Percentiles rank a stretch among this genome's conserved stretches.
Evolutionary conservation across 2,329 filamentous ascomycete species (phyloP).

Genomic region (Ascochyta viciae-villosae): DNA sequence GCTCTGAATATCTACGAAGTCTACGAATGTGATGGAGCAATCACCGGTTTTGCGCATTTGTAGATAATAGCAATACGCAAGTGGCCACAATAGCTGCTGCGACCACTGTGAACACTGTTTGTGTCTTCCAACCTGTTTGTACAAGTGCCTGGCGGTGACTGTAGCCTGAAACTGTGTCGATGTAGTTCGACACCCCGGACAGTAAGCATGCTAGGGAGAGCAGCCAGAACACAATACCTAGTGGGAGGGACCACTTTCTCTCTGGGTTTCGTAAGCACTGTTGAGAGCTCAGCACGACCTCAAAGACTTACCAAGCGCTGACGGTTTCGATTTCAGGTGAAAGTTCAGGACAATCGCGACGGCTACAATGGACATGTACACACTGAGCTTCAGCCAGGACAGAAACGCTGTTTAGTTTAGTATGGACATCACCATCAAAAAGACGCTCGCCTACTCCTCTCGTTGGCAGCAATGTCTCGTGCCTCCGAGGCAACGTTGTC

Average conservation of each 20-base stretch:
- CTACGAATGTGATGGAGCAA: slow-evolving; percentile 6
- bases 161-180: slow-evolving; percentile 83
- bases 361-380: slow-evolving; percentile 90
- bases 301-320: slow-evolving; percentile 24
- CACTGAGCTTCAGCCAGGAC: slow-evolving; percentile 85
- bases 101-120: slow-evolving; percentile 66
- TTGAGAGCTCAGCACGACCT: not conserved
- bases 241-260: slow-evolving; percentile 76
- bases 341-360: slow-evolving; percentile 93
- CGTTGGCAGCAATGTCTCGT: slow-evolving; percentile 80
- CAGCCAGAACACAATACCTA: slow-evolving; percentile 88
- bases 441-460: slow-evolving; percentile 61
- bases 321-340: slow-evolving; percentile 78
- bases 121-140: slow-evolving; percentile 92
- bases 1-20: slow-evolving; percentile 10
- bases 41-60: slow-evolving; percentile 42
- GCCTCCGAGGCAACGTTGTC: slow-evolving; percentile 78
- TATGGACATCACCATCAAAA: not conserved
- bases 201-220: slow-evolving; percentile 78
- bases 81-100: slow-evolving; percentile 50
- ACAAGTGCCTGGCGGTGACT: slow-evolving; percentile 80
- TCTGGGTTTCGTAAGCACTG: slow-evolving; percentile 60
- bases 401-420: slow-evolving; percentile 69
- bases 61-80: slow-evolving; percentile 52
- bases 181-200: slow-evolving; percentile 85